Percentiles rank a stretch among this genome's conserved stretches.
phyloP scores from a whole-genome alignment of 352 stramenopile species.

The Saprolegnia parasitica region DNA sequence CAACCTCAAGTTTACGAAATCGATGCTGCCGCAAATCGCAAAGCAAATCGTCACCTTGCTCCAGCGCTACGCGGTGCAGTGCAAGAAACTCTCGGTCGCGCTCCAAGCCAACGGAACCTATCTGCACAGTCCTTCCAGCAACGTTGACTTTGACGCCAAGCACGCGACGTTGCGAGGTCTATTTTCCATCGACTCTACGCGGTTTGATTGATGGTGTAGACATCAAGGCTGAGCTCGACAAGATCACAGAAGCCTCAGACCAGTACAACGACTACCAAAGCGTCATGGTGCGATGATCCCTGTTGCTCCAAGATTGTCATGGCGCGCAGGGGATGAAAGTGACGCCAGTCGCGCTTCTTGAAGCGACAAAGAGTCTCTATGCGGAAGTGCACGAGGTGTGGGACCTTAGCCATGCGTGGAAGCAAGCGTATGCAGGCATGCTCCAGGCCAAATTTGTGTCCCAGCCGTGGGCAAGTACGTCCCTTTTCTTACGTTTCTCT shows the following conservation, averaged over 20 bases:
- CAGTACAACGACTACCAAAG: slow-evolving; percentile 70
- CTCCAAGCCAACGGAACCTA: slow-evolving; percentile 38
- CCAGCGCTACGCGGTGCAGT: slow-evolving; percentile 48
- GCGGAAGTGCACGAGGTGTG: slow-evolving; percentile 57
- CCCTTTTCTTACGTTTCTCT: neutral
- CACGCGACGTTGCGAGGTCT: slow-evolving; percentile 25
- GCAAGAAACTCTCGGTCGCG: slow-evolving; percentile 45
- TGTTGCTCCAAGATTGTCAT: no score
- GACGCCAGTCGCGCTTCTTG: slow-evolving; percentile 47
- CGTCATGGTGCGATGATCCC: slow-evolving; percentile 43
- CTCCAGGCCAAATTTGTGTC: slow-evolving; percentile 63
- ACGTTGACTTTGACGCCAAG: slow-evolving; percentile 60
- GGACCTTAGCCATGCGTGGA: slow-evolving; percentile 46
- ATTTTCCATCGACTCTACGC: neutral
- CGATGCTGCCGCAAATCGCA: slow-evolving; percentile 61
- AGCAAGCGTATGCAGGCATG: slow-evolving; percentile 41
- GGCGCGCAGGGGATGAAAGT: slow-evolving; percentile 45
- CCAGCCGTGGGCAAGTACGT: slow-evolving; percentile 44
- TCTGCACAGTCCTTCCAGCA: slow-evolving; percentile 36
- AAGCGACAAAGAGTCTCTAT: slow-evolving; percentile 43
- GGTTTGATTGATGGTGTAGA: slow-evolving; percentile 34
- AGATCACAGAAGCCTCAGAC: slow-evolving; percentile 46
- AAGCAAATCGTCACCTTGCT: slow-evolving; percentile 57
- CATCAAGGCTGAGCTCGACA: slow-evolving; percentile 40
- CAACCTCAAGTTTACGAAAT: slow-evolving; percentile 56